Percentiles rank a stretch among this genome's conserved stretches.
These are phyloP conservation scores for Euphorbia lathyris DNA, from an alignment of 345 rosid species.

Conservation along the genomic window DNA sequence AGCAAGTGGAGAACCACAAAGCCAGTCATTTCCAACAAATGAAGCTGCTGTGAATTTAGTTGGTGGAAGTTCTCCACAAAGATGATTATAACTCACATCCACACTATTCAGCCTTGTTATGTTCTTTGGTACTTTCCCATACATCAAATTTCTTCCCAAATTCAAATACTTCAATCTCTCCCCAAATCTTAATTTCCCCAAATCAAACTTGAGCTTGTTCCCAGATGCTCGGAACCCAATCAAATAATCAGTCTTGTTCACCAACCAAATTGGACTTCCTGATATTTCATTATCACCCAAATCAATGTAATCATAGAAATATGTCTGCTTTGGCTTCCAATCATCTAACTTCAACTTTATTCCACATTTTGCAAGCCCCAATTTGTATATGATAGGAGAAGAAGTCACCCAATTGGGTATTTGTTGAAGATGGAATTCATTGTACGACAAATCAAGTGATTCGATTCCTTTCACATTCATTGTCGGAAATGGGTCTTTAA, in stretches of 20 bases:
- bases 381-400: conserved; percentile 62
- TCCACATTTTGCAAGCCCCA: conserved; percentile 72
- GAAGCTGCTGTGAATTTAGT: conserved; percentile 50
- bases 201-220: conserved; percentile 49
- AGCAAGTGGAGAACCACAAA: conserved; percentile 25
- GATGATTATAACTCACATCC: conserved; percentile 57
- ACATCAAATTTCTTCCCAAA: conserved; percentile 50
- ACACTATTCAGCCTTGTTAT: conserved; percentile 41
- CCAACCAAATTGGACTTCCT: conserved; percentile 45
- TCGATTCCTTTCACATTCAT: conserved; percentile 74
- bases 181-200: conserved; percentile 41
- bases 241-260: conserved; percentile 57
- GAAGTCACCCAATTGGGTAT: conserved; percentile 79
- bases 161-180: conserved; percentile 48
- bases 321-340: conserved; percentile 63
- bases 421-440: conserved; percentile 46
- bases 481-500: conserved; percentile 65
- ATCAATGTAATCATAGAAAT: conserved; percentile 74
- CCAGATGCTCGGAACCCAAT: conserved; percentile 51
- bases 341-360: conserved; percentile 47
- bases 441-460: conserved; percentile 66
- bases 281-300: conserved; percentile 59
- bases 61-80: conserved; percentile 65
- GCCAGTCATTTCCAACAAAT: conserved; percentile 31
- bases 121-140: conserved; percentile 51